Evolutionary conservation across 2,329 filamentous ascomycete genomes (phyloP).

Genomic region (Talaromyces sp.): DNA sequence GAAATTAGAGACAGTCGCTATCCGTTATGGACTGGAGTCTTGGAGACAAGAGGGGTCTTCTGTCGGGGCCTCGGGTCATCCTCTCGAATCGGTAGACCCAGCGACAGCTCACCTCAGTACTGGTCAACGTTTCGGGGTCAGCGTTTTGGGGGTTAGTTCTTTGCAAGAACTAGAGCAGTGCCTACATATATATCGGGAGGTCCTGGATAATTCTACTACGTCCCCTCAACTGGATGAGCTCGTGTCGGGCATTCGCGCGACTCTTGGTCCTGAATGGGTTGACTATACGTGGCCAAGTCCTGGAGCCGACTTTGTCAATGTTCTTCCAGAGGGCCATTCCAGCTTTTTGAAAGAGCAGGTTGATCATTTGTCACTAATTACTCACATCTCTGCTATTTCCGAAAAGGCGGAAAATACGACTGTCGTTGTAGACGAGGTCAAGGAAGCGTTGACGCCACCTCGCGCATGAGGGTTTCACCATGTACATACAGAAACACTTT

Average conservation of each 20-base stretch:
- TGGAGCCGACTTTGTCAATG: conserved; percentile 35
- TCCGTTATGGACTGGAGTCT: conserved; percentile 69
- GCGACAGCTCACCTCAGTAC: conserved; percentile 39
- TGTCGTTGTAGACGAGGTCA: background rate
- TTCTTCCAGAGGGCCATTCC: conserved; percentile 21
- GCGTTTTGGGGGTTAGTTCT: conserved; percentile 59
- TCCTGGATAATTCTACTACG: conserved; percentile 36
- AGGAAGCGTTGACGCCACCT: background rate
- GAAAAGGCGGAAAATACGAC: conserved; percentile 1
- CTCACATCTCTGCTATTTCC: background rate
- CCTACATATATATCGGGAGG: conserved; percentile 50
- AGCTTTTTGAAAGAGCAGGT: conserved; percentile 1
- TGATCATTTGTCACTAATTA: background rate
- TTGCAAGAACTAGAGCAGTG: conserved; percentile 56
- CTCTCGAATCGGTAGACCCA: conserved; percentile 36
- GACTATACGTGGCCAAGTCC: conserved; percentile 43
- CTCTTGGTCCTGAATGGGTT: conserved; percentile 37
- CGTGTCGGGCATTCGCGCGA: conserved; percentile 30
- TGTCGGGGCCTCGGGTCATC: conserved; percentile 44
- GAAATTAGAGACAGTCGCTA: conserved; percentile 74
- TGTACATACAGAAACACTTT: background rate
- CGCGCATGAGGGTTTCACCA: background rate
- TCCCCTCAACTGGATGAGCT: conserved; percentile 25
- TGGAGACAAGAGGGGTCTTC: conserved; percentile 48
- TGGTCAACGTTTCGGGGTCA: conserved; percentile 51